Evolutionary conservation across 2,329 filamentous ascomycete species (phyloP).

Genomic region (Pestalotiopsis sp.): DNA sequence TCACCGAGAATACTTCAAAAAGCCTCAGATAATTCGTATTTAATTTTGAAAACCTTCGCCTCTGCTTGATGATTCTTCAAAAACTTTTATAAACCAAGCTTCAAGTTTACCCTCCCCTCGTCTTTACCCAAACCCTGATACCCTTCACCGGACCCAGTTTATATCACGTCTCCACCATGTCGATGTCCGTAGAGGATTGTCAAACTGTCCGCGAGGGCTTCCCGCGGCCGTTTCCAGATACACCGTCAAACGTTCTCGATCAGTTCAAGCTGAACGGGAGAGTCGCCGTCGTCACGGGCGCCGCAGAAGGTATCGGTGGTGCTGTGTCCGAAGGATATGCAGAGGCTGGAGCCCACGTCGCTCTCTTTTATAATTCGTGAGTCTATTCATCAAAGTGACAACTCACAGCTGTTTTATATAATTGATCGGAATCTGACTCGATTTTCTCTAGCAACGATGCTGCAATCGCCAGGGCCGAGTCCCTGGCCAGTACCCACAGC

Average conservation of each 20-base stretch:
- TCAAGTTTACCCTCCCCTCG: not conserved
- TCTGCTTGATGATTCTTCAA: not conserved
- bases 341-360: conserved; percentile 44
- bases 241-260: conserved; percentile 43
- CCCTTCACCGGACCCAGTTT: not conserved
- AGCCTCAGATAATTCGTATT: not conserved
- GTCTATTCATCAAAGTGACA: not conserved
- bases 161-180: conserved; percentile 32
- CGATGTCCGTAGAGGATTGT: conserved; percentile 36
- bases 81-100: not conserved
- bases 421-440: not conserved
- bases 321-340: conserved; percentile 47
- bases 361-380: conserved; percentile 36
- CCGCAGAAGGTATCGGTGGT: conserved; percentile 45
- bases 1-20: not conserved
- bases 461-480: conserved; percentile 37
- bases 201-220: conserved; percentile 32
- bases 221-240: conserved; percentile 38
- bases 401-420: not conserved
- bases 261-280: conserved; percentile 44
- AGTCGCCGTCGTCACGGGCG: conserved; percentile 45
- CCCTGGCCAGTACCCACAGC: conserved; percentile 32
- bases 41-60: not conserved
- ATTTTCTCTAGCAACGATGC: conserved; percentile 29
- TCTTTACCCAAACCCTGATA: not conserved